Conservation (phyloP, 768 basidiomycete species). For the Sistotremastrum niveocremeum region DNA sequence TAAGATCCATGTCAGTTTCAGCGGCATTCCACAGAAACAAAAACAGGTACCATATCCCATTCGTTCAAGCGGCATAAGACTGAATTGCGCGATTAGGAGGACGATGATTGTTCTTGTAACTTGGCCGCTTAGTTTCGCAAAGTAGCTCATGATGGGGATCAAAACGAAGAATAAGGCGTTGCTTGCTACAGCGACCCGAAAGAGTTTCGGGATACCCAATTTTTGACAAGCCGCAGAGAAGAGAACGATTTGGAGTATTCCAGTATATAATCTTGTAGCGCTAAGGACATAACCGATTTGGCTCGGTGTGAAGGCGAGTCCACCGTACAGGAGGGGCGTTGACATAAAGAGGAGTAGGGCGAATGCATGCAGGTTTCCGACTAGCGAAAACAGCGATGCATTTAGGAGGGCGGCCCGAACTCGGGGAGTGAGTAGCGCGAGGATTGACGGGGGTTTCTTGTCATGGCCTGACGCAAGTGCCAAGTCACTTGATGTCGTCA, state of each 20-base stretch:
- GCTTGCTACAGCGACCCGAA: no score
- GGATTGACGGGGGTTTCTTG: constrained; percentile 30
- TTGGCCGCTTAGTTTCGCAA: no score
- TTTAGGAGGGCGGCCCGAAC: constrained; percentile 52
- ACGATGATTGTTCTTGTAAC: no score
- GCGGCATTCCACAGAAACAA: constrained; percentile 6
- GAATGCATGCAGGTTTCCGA: constrained; percentile 54
- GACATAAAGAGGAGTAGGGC: constrained; percentile 60
- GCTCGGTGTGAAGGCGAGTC: no score
- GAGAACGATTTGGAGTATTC: no score
- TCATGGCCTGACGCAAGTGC: constrained; percentile 58
- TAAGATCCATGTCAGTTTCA: constrained; percentile 14
- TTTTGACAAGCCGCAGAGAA: no score
- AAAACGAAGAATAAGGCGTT: no score
- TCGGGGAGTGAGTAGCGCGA: constrained; percentile 33
- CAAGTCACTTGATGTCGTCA: constrained; percentile 25
- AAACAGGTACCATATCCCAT: constrained; percentile 49
- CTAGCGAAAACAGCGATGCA: constrained; percentile 47
- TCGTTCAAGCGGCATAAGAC: constrained; percentile 32
- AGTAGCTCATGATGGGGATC: no score
- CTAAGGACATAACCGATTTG: no score
- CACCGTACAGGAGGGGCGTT: no score
- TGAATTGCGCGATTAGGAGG: constrained; percentile 33
- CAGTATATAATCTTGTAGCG: no score
- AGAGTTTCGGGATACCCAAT: no score